A percentile compares a stretch with the other conserved stretches of the same genome.
These are phyloP conservation scores for Chlorella sp. DNA, from an alignment of 139 green algal species.

Conservation along the genomic window DNA sequence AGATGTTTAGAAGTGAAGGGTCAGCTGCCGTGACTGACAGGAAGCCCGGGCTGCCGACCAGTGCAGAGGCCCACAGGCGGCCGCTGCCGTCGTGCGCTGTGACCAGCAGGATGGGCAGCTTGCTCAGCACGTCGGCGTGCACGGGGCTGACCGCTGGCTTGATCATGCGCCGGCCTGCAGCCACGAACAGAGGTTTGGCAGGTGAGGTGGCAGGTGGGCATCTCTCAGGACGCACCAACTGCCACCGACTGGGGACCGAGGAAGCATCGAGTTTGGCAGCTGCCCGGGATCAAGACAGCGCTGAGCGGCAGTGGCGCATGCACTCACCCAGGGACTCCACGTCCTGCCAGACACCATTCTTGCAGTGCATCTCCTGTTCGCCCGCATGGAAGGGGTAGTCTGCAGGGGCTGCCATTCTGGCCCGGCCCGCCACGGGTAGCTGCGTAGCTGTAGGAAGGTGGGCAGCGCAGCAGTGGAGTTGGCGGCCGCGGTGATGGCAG, in stretches of 20 bases:
- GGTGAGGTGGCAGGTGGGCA: too few relatives aligned
- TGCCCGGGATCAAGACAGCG: too few relatives aligned
- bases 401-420: not conserved
- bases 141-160: not conserved
- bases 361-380: slow-evolving; percentile 1
- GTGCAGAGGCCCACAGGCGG: not conserved
- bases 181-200: too few relatives aligned
- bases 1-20: not conserved
- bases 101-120: not conserved
- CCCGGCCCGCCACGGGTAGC: too few relatives aligned
- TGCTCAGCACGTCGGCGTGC: not conserved
- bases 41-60: not conserved
- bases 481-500: too few relatives aligned
- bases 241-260: too few relatives aligned
- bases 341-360: not conserved
- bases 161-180: slow-evolving; percentile 9
- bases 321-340: not conserved
- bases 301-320: not conserved
- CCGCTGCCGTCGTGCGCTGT: not conserved
- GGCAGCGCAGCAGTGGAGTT: too few relatives aligned
- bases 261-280: too few relatives aligned
- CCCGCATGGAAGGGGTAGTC: not conserved
- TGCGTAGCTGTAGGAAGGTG: too few relatives aligned
- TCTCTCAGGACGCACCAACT: too few relatives aligned
- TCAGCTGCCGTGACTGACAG: not conserved